Evolutionary conservation across 2,329 filamentous ascomycete species (phyloP).

Genomic region (Aspergillus terreus): DNA sequence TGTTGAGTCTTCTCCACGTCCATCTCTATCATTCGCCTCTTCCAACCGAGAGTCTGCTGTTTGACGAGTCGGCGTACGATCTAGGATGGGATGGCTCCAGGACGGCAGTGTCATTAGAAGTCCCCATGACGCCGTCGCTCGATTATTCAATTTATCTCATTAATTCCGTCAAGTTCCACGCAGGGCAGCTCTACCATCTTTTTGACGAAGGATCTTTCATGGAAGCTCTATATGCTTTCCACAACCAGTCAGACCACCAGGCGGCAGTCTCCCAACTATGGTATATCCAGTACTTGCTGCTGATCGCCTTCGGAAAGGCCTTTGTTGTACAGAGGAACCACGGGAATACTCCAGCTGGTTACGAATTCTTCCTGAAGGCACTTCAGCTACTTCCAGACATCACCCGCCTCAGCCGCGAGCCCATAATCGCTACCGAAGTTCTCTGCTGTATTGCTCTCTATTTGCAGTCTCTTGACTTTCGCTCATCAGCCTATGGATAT

Average conservation of each 20-base stretch:
- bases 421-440: conserved; percentile 48
- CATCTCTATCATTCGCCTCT: conserved; percentile 43
- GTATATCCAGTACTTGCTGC: conserved; percentile 53
- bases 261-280: conserved; percentile 37
- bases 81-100: conserved; percentile 48
- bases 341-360: conserved; percentile 42
- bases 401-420: conserved; percentile 39
- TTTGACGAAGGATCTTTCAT: conserved; percentile 54
- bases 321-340: conserved; percentile 42
- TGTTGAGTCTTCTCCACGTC: conserved; percentile 49
- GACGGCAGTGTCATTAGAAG: conserved; percentile 24
- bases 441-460: conserved; percentile 53
- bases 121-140: conserved; percentile 42
- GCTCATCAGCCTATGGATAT: conserved; percentile 45
- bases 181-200: conserved; percentile 50
- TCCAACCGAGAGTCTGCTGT: conserved; percentile 44
- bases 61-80: conserved; percentile 52
- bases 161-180: conserved; percentile 55
- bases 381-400: conserved; percentile 44
- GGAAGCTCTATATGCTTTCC: conserved; percentile 40
- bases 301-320: conserved; percentile 55
- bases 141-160: conserved; percentile 51
- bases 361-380: conserved; percentile 46
- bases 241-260: conserved; percentile 30
- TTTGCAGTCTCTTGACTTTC: conserved; percentile 49